Evolutionary conservation across 2,329 filamentous ascomycete genomes (phyloP), one percentile per base, ranked within the genome.

Genomic region (Iodosphaeria phyllophila): DNA sequence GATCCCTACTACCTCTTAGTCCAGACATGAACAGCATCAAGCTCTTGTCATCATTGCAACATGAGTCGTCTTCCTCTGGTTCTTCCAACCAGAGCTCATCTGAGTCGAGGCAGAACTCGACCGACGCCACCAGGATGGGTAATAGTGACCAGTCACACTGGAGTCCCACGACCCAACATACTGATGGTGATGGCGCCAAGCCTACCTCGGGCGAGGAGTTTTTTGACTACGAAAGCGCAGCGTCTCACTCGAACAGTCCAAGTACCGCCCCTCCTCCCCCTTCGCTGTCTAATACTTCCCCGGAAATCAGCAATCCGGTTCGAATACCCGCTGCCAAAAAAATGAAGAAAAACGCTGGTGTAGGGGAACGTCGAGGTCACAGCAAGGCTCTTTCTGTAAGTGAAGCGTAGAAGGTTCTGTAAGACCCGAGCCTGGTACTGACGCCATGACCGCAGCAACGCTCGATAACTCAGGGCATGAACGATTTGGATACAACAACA

Each of bases 211-310:
- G 28, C 13, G 34, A 39, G 14, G 50, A 51, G 34, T 52, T 52
- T 25, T 66, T 70, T 35, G 60, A 68, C 33, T 71, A 73, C 38
- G 58, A 62, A 10, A 66, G 63, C 35, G 59, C 60, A n/a, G n/a
- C n/a, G n/a, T n/a, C n/a, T n/a, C n/a, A n/a, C 6, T 59, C 63
- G 2, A 67, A 58, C 35, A 74, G 64, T 31, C 64, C 68, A 5
- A 57, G 53, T 28, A 22, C 18, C 13, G 25, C 31, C 16, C 36
- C 31, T 28, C 33, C 27, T 17, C 28, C 25, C 24, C 15, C 15
- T 8, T 26, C 28, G 4, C 13, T 29, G 15, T 35, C 37, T n/a
- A n/a, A n/a, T n/a, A n/a, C n/a, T n/a, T n/a, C 7, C 35, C 37
- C 11, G 29, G 35, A 16, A 26, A 28, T 14, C 21, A 31, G 13